These are phyloP conservation scores for Sordaria brevicollis DNA, from an alignment of 495 filamentous ascomycete species.

Conservation along the genomic window DNA sequence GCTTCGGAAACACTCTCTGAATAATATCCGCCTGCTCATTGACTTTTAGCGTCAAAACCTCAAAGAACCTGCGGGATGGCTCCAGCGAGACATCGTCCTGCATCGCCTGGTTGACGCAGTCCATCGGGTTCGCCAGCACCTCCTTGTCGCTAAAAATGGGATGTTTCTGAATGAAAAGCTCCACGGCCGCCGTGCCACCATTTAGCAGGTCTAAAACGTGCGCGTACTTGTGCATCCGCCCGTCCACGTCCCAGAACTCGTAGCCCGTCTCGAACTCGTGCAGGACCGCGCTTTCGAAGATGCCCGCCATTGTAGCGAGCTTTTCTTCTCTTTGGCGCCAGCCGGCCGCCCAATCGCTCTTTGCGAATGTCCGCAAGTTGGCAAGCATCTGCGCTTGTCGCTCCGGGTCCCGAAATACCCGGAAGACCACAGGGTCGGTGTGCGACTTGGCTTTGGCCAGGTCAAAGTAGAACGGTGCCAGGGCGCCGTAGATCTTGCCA, in stretches of 20 bases:
- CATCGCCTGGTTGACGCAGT: slow-evolving; percentile 63
- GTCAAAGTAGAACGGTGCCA: slow-evolving; percentile 83
- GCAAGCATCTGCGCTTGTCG: slow-evolving; percentile 81
- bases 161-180: slow-evolving; percentile 81
- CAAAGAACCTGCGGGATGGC: slow-evolving; percentile 75
- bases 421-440: slow-evolving; percentile 73
- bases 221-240: slow-evolving; percentile 79
- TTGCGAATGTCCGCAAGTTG: slow-evolving; percentile 66
- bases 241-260: slow-evolving; percentile 81
- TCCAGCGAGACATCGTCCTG: slow-evolving; percentile 57
- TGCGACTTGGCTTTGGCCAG: slow-evolving; percentile 62
- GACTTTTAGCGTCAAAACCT: slow-evolving; percentile 55
- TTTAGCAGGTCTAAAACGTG: slow-evolving; percentile 76
- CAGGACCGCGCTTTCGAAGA: slow-evolving; percentile 85
- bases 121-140: slow-evolving; percentile 64
- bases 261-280: slow-evolving; percentile 88
- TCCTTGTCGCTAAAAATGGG: slow-evolving; percentile 66
- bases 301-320: slow-evolving; percentile 60
- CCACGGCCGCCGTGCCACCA: slow-evolving; percentile 65
- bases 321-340: slow-evolving; percentile 60
- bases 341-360: slow-evolving; percentile 67
- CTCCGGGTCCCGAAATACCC: slow-evolving; percentile 75
- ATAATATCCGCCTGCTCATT: slow-evolving; percentile 81
- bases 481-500: slow-evolving; percentile 76
- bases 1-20: slow-evolving; percentile 74